Evolutionary conservation across 208 protist species (phyloP), one percentile per base, ranked within the genome.

Genomic region (Leptomonas seymouri): DNA sequence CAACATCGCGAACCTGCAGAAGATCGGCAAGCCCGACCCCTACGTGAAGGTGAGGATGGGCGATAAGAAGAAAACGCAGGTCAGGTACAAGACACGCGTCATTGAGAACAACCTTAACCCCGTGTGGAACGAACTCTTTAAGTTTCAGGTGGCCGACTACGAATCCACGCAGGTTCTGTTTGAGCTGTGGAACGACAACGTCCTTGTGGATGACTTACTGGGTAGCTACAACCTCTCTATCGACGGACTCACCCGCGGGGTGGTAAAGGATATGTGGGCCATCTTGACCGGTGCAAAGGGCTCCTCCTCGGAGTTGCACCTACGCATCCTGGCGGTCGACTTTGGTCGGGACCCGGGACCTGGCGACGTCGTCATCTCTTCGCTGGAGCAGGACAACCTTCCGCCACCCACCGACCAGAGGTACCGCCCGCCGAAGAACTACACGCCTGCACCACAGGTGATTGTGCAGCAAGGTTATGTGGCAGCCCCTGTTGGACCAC

Each of bases 121-220:
- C 15, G 68, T 77, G 36, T 90, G 81, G 80, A 88, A 93, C 50
- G 79, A 86, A 46, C 65, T 79, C 44, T 93, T 89, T 72, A 85
- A 81, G 67, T 93, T 90, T 58, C 76, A 88, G 44, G 66, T 93
- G 36, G 74, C 81, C 12, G 84, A 88, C 78, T 78, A 81, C 53
- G 71, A 82, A 63, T 66, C 61, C 42, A 74, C 79, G 27, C 73
- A 86, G 49, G 60, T 93, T 16, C 44, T 76, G 27, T 72, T 93
- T 23, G 82, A 89, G 73, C 21, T 93, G 51, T 87, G 84, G 82
- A 85, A 93, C 51, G 71, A 86, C 57, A 85, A 85, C 72, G 44
- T 85, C 18, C 30, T 84, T 16, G 68, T 58, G 12, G 87, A 93
- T 42, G 76, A 84, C 16, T 67, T 84, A 11, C 63, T 93, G 51